phyloP scores from a whole-genome alignment of 371 early-diverging fungal genomes.

The Choanephora cucurbitarum region DNA sequence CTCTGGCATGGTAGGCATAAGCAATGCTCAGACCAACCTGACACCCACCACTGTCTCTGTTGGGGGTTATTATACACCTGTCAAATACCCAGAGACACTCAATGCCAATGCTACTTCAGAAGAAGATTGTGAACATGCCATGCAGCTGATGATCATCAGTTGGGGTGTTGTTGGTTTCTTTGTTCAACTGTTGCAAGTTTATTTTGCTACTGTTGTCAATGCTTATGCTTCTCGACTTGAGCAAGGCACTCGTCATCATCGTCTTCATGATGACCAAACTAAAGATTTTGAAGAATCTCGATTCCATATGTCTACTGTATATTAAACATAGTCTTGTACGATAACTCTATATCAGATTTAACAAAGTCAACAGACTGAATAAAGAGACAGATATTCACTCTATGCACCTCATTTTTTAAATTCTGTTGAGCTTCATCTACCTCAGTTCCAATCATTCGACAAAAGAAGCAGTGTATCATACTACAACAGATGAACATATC shows the following conservation, averaged over 20 bases:
- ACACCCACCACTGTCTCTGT: conserved; percentile 28
- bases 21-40: conserved; percentile 38
- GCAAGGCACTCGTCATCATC: conserved; percentile 53
- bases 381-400: too few relatives aligned
- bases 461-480: too few relatives aligned
- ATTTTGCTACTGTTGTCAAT: conserved; percentile 52
- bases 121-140: conserved; percentile 31
- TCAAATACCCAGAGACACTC: conserved; percentile 42
- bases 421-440: too few relatives aligned
- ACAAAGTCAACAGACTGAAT: too few relatives aligned
- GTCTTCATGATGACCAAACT: conserved; percentile 54
- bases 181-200: conserved; percentile 46
- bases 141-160: conserved; percentile 33
- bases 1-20: conserved; percentile 44
- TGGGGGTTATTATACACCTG: conserved; percentile 45
- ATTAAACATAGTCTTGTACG: too few relatives aligned
- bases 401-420: too few relatives aligned
- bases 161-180: conserved; percentile 43
- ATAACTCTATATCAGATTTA: too few relatives aligned
- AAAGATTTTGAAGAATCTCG: conserved; percentile 56
- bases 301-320: conserved; percentile 59
- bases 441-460: too few relatives aligned
- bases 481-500: too few relatives aligned
- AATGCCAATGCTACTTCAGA: conserved; percentile 36
- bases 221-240: conserved; percentile 48